Evolutionary conservation across 225 moss, liverwort and hornwort species (phyloP), one percentile per base, ranked within the genome.

Genomic region (Ulota crispa): DNA sequence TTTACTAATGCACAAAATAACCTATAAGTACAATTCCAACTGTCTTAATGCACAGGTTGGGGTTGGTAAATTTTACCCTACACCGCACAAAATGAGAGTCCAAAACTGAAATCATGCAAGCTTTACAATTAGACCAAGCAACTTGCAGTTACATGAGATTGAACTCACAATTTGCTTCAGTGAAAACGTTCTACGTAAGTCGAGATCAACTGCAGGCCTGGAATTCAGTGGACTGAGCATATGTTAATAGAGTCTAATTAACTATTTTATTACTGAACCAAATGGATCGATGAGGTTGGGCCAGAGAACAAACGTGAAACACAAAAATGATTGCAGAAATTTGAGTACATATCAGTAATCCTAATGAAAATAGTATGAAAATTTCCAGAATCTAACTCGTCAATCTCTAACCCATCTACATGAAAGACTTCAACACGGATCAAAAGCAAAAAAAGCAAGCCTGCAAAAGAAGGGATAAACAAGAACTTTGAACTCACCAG

Each of bases 401-500:
- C 4, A 34, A 24, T 10, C 23, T 52, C 52, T 10, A 24, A 19
- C 16, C 36, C 77, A 21, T 32, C 20, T 32, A 19, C 28, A 54
- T 14, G 13, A 3, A 32, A 50, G 43, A 70, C 57, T 57, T 18
- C 57, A 85, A 55, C 13, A 32, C 69, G 37, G 43, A 76, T 27
- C 39, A 36, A 61, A 60, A 32, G 27, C 50, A 34, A 56, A 71
- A 15, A 50, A 14, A 68, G n/a, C 15, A 30, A 32, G 27, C 53
- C 30, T 65, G 66, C 27, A 13, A 76, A 75, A 76, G 53, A 67
- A 32, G 53, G 59, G 59, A 69, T 19, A 26, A 78, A 52, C 67
- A 41, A 50, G 27, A 75, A 85, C n/a, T 73, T 80, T 28, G 43
- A 70, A 83, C 75, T 57, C 59, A 78, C 26, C 62, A 78, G 75